Evolutionary conservation across 139 green algal species (phyloP), one percentile per base, ranked within the genome.

Genomic region (Dunaliella sp.): DNA sequence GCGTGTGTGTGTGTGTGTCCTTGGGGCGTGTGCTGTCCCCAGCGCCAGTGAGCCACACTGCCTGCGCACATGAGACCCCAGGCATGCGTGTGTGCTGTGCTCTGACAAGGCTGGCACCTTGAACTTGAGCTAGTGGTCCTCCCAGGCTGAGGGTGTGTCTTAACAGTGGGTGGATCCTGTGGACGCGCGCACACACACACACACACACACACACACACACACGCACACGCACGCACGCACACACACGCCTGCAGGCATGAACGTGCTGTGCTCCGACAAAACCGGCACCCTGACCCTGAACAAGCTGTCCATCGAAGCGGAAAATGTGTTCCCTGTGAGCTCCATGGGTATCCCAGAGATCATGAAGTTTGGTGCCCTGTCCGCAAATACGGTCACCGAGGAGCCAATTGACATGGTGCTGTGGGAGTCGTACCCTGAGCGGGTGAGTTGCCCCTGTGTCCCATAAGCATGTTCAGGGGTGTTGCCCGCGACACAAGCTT

Each of bases 181-280:
- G n/a, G n/a, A n/a, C n/a, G n/a, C n/a, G n/a, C n/a, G n/a, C n/a
- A n/a, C n/a, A n/a, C n/a, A n/a, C n/a, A n/a, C n/a, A n/a, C n/a
- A n/a, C n/a, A n/a, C n/a, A n/a, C n/a, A n/a, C n/a, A n/a, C n/a
- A n/a, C n/a, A n/a, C n/a, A n/a, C n/a, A n/a, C n/a, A n/a, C n/a
- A n/a, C n/a, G n/a, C n/a, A n/a, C n/a, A n/a, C n/a, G n/a, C n/a
- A n/a, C n/a, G n/a, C n/a, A n/a, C n/a, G n/a, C n/a, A n/a, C n/a
- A n/a, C n/a, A n/a, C n/a, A n/a, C n/a, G n/a, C n/a, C n/a, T 65
- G 48, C 48, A 65, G 88, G 95, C 86, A 97, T 98, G 94, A 91
- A 97, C 91, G 94, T 98, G 65, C 94, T 98, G 36, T 98, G 95
- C 94, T 97, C 93, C 30, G 95, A 98, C 92, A 98, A 98, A 90